Percentiles rank a stretch among this genome's conserved stretches.
Evolutionary conservation across 441 rosid species (phyloP).

Genomic region (Euphorbia schlechtendalii): DNA sequence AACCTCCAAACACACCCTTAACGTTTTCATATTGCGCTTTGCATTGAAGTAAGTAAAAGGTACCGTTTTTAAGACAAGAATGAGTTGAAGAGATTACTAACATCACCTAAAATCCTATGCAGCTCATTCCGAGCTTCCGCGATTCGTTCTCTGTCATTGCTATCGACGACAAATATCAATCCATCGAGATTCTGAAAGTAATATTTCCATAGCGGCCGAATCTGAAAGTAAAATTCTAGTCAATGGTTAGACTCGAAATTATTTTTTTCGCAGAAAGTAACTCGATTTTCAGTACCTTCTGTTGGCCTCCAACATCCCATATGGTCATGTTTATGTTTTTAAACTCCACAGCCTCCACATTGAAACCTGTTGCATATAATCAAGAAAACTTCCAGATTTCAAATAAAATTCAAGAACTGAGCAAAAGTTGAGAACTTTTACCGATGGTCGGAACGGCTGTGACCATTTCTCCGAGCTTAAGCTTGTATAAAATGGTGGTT

Average conservation of each 20-base stretch:
- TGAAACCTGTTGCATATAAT: conserved; percentile 48
- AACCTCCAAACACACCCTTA: too few relatives aligned
- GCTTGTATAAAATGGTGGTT: conserved; percentile 64
- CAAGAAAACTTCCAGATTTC: not conserved
- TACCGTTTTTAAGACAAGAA: not conserved
- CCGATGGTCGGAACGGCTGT: conserved; percentile 57
- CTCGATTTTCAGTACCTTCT: conserved; percentile 38
- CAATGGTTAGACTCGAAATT: too few relatives aligned
- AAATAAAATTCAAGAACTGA: not conserved
- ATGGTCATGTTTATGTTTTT: conserved; percentile 48
- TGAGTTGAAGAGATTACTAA: conserved; percentile 20
- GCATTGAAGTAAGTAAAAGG: too few relatives aligned
- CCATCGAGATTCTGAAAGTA: conserved; percentile 53
- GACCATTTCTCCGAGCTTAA: conserved; percentile 62
- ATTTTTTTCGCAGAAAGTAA: not conserved
- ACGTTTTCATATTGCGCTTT: too few relatives aligned
- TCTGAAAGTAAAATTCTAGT: conserved; percentile 21
- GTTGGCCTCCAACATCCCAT: conserved; percentile 82
- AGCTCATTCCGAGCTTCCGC: conserved; percentile 65
- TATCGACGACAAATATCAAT: conserved; percentile 65
- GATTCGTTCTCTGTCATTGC: conserved; percentile 45
- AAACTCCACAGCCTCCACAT: conserved; percentile 64
- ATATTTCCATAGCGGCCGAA: conserved; percentile 71
- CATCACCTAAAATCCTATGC: conserved; percentile 52
- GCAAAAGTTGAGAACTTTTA: conserved; percentile 13